phyloP scores from a whole-genome alignment of 768 basidiomycete genomes.

The Polyporus arcularius region DNA sequence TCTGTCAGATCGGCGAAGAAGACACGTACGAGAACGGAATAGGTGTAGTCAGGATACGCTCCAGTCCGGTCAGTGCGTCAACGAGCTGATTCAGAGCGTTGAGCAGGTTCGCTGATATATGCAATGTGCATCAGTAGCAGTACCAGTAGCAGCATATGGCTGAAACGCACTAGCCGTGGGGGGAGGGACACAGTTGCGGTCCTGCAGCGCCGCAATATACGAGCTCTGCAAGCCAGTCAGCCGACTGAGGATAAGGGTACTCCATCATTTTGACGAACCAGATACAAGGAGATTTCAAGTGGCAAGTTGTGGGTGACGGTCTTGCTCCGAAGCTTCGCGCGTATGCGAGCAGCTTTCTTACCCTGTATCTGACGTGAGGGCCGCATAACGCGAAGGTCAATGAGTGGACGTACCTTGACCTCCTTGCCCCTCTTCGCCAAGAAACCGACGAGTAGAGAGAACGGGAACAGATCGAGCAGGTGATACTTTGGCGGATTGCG shows the following conservation, averaged over 20 bases:
- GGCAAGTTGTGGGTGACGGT: slow-evolving; percentile 60
- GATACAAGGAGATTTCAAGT: slow-evolving; percentile 67
- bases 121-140: background rate
- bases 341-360: slow-evolving; percentile 57
- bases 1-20: background rate
- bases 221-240: slow-evolving; percentile 48
- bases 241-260: too few relatives aligned
- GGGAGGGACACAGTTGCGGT: slow-evolving; percentile 55
- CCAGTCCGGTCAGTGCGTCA: slow-evolving; percentile 67
- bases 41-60: slow-evolving; percentile 73
- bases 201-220: slow-evolving; percentile 61
- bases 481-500: slow-evolving; percentile 59
- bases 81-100: slow-evolving; percentile 54
- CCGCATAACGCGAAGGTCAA: background rate
- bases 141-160: background rate
- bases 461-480: slow-evolving; percentile 68
- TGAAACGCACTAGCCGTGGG: slow-evolving; percentile 57
- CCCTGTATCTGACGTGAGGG: slow-evolving; percentile 33
- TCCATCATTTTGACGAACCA: slow-evolving; percentile 40
- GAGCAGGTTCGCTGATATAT: slow-evolving; percentile 45
- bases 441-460: slow-evolving; percentile 55
- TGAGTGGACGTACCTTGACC: slow-evolving; percentile 34
- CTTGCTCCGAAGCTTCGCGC: slow-evolving; percentile 50
- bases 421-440: slow-evolving; percentile 50
- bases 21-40: slow-evolving; percentile 68